Conservation (phyloP, 148 eudicot species). For the Spergularia bocconei region DNA sequence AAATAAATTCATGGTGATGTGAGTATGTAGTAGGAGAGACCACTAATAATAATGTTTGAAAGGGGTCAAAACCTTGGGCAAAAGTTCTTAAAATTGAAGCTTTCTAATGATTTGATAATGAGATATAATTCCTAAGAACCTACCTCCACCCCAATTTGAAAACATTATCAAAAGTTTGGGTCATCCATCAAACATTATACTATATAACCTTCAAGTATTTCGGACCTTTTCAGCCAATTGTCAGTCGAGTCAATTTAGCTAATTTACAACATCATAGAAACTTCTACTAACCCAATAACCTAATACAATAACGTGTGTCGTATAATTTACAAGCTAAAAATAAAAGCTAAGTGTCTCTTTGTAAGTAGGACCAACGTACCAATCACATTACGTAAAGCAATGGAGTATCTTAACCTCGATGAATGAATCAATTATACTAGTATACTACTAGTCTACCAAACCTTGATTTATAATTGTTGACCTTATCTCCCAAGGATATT, state of each 20-base stretch:
- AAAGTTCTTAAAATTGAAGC: background rate
- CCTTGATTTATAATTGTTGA: conserved; percentile 22
- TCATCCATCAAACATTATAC: too few relatives aligned
- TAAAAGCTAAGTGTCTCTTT: conserved; percentile 5
- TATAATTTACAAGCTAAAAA: too few relatives aligned
- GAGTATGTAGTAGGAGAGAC: background rate
- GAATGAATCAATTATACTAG: conserved; percentile 16
- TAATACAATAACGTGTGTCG: too few relatives aligned
- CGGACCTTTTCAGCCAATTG: too few relatives aligned
- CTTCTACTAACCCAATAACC: too few relatives aligned
- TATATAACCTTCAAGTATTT: too few relatives aligned
- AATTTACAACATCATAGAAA: too few relatives aligned
- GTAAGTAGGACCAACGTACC: conserved; percentile 6
- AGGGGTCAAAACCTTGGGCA: background rate
- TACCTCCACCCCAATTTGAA: background rate
- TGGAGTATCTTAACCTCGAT: conserved; percentile 19
- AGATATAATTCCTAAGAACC: background rate
- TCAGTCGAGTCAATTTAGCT: too few relatives aligned
- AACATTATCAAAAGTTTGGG: background rate
- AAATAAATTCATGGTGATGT: background rate
- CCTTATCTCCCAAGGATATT: conserved; percentile 24
- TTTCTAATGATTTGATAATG: background rate
- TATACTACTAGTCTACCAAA: conserved; percentile 5
- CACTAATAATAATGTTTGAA: background rate
- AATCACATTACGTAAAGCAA: conserved; percentile 16